Evolutionary conservation across 176 grass and related monocot genomes (phyloP), one percentile per base, ranked within the genome.

Genomic region (Aegilops longissima): DNA sequence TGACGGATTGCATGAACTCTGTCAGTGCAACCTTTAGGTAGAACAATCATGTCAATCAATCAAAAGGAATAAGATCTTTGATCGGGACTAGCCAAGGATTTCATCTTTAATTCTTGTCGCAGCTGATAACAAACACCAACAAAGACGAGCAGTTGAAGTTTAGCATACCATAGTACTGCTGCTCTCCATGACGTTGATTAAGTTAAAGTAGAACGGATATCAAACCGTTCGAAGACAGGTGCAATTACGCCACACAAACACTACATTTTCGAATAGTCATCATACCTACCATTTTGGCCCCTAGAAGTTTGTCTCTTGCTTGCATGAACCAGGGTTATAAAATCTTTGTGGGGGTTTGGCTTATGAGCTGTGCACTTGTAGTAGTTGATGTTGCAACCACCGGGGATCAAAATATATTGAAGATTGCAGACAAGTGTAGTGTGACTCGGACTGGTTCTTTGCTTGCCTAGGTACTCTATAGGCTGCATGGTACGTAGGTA

Each of bases 371-470:
- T 67, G 38, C 44, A 52, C 6, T 38, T 7, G 23, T 51, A 72
- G 56, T 54, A 79, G 79, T 75, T 87, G 85, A 84, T 74, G 84
- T 70, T 63, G 70, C 78, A 90, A 90, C 78, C 5, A 86, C 64
- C 76, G 68, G 33, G 54, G 36, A 73, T 62, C 58, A 27, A 71
- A 69, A 74, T 61, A 67, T 51, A 58, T 44, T 42, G 34, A 25
- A 73, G 66, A 61, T 68, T 38, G 68, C 89, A 68, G 61, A 81
- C 76, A 84, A 52, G 61, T 81, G 74, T 67, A 62, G 21, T 21
- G 59, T 17, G 74, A 62, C 66, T 58, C 44, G 13, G 74, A 80
- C 80, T 56, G 33, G 20, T 47, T 80, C 18, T 51, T 35, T 71
- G 68, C 62, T 61, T 61, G n/a, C 38, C 38, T 54, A 47, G 8